Conservation (phyloP, 2,329 filamentous ascomycete species). For the Cytospora piceae region DNA sequence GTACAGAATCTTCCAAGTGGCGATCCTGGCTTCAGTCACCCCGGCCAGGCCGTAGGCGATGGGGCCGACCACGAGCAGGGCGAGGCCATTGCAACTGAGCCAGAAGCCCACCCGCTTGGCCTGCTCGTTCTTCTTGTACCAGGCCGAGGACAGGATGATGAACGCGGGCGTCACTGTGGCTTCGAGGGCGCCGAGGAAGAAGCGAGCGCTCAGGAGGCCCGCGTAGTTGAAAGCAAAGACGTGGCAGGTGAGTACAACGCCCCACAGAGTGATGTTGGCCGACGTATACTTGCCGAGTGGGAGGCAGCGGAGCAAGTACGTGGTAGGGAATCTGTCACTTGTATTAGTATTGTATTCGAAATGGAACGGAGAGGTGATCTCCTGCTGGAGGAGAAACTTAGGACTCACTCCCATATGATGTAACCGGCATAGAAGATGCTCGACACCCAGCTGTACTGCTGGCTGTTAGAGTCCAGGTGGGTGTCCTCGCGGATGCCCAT, state of each 20-base stretch:
- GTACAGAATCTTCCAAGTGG: constrained; percentile 22
- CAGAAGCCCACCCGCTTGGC: constrained; percentile 18
- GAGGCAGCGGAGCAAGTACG: constrained; percentile 38
- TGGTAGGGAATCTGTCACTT: constrained; percentile 35
- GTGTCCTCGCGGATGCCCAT: constrained; percentile 32
- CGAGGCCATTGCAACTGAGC: constrained; percentile 17
- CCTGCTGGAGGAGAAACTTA: too few relatives aligned
- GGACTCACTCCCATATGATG: constrained; percentile 33
- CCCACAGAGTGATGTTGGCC: constrained; percentile 46
- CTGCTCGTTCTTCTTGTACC: constrained; percentile 35
- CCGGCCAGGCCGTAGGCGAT: constrained; percentile 24
- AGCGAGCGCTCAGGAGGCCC: constrained; percentile 33
- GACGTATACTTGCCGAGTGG: constrained; percentile 43
- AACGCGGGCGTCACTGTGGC: constrained; percentile 36
- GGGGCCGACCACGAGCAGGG: constrained; percentile 19
- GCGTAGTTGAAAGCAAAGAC: constrained; percentile 33
- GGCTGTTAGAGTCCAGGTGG: constrained; percentile 23
- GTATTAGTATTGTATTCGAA: not conserved
- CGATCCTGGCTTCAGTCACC: constrained; percentile 3
- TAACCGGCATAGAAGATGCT: constrained; percentile 35
- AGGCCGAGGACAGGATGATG: constrained; percentile 35
- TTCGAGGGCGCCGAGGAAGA: constrained; percentile 36
- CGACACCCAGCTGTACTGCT: constrained; percentile 33
- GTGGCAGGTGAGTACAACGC: constrained; percentile 37
- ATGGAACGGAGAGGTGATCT: not conserved